Conservation (phyloP, 495 filamentous ascomycete species). For the Tetracladium marchalianum region DNA sequence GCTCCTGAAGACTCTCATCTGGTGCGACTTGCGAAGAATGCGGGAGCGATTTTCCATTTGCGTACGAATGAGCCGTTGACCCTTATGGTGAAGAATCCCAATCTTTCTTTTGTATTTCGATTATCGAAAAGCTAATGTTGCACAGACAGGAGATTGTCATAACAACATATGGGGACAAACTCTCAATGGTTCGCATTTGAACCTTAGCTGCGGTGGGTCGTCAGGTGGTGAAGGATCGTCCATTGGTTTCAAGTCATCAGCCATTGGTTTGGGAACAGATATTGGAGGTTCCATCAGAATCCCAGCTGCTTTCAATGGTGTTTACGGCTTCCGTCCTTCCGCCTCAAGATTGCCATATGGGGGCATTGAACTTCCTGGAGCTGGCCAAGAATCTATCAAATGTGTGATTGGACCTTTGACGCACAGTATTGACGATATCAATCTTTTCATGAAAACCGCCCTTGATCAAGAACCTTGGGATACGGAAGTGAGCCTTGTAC, state of each 20-base stretch:
- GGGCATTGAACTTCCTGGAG: constrained; percentile 18
- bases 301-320: constrained; percentile 51
- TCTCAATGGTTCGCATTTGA: constrained; percentile 26
- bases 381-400: constrained; percentile 18
- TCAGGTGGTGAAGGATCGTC: constrained; percentile 54
- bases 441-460: constrained; percentile 4
- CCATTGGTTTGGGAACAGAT: constrained; percentile 53
- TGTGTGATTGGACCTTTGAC: constrained; percentile 15
- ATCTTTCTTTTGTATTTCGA: constrained; percentile 1
- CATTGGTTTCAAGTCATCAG: constrained; percentile 39
- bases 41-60: constrained; percentile 51
- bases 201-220: constrained; percentile 37
- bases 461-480: constrained; percentile 41
- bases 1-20: constrained; percentile 20
- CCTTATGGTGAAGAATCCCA: constrained; percentile 35
- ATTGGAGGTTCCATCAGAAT: constrained; percentile 60
- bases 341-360: constrained; percentile 8
- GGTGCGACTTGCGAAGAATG: constrained; percentile 27
- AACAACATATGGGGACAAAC: constrained; percentile 36
- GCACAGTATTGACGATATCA: constrained; percentile 3
- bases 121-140: background rate
- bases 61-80: constrained; percentile 55
- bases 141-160: constrained; percentile 34
- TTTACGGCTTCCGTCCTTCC: constrained; percentile 37
- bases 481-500: constrained; percentile 46